Percentiles rank a stretch among this genome's conserved stretches.
phyloP scores from a whole-genome alignment of 768 basidiomycete genomes.

The Omphalotus guepiniiformis region DNA sequence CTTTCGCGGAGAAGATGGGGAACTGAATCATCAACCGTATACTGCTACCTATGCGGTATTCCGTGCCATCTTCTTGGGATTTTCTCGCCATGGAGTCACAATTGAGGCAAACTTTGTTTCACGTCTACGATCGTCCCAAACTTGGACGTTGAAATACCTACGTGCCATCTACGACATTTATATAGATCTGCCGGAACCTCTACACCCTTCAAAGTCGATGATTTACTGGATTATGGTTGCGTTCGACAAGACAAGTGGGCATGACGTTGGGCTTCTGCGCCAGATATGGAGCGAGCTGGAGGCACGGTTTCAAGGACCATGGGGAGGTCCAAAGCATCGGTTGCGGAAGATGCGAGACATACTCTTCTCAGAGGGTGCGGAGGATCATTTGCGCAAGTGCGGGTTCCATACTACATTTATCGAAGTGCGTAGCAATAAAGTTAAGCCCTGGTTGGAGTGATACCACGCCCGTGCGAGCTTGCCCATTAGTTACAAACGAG shows the following conservation, averaged over 20 bases:
- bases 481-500: conserved; percentile 16
- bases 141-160: conserved; percentile 60
- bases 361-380: conserved; percentile 25
- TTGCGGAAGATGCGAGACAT: conserved; percentile 33
- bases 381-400: background rate
- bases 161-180: conserved; percentile 57
- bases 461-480: no score
- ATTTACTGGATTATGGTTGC: conserved; percentile 69
- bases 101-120: conserved; percentile 9
- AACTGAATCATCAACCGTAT: conserved; percentile 26
- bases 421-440: background rate
- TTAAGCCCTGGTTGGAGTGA: background rate
- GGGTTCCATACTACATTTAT: conserved; percentile 1
- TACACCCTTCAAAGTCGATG: conserved; percentile 38
- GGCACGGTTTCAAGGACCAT: conserved; percentile 42
- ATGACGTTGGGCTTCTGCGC: conserved; percentile 46
- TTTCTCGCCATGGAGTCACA: conserved; percentile 51
- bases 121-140: conserved; percentile 15
- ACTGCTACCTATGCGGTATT: conserved; percentile 51
- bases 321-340: conserved; percentile 42
- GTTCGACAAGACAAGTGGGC: conserved; percentile 54
- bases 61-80: conserved; percentile 73
- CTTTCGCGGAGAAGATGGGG: conserved; percentile 21
- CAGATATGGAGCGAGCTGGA: conserved; percentile 56
- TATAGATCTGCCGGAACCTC: conserved; percentile 45